Conservation (phyloP, 2,329 filamentous ascomycete genomes). For the Ceratocystis alfenasii region DNA sequence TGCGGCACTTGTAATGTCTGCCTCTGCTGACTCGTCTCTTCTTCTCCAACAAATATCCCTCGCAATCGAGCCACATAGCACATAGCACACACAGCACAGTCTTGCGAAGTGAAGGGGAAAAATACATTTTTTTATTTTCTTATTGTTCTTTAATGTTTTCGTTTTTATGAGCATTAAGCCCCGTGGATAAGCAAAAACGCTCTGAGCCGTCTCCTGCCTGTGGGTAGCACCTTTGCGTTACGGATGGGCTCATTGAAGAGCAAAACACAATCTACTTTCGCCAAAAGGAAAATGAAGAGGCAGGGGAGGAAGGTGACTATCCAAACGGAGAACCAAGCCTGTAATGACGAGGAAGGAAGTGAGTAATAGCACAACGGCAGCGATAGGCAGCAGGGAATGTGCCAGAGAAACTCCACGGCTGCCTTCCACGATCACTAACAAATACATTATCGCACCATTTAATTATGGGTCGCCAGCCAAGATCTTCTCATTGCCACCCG, state of each 20-base stretch:
- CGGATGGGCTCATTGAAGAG: not conserved
- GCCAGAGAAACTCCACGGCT: not conserved
- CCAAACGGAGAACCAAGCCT: not conserved
- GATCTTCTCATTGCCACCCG: not conserved
- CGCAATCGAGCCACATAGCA: not conserved
- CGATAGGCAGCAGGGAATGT: not conserved
- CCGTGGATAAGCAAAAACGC: not conserved
- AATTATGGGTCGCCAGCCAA: not conserved
- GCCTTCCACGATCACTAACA: not conserved
- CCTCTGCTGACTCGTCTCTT: not conserved
- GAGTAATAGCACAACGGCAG: not conserved
- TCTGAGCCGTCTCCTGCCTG: conserved; percentile 1
- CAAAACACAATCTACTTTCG: not conserved
- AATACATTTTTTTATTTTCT: no score
- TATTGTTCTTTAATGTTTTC: not conserved
- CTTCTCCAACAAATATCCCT: not conserved
- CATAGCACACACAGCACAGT: not conserved
- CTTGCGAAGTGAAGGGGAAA: not conserved
- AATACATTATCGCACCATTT: not conserved
- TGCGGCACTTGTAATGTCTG: not conserved
- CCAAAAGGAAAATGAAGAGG: not conserved
- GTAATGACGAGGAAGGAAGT: not conserved
- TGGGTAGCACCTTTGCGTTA: conserved; percentile 4
- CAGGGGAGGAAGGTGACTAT: not conserved
- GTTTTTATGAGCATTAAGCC: not conserved